Percentiles rank a stretch among this genome's conserved stretches.
These are phyloP conservation scores for Hirsutella minnesotensis DNA, from an alignment of 2,329 filamentous ascomycete genomes.

Conservation along the genomic window DNA sequence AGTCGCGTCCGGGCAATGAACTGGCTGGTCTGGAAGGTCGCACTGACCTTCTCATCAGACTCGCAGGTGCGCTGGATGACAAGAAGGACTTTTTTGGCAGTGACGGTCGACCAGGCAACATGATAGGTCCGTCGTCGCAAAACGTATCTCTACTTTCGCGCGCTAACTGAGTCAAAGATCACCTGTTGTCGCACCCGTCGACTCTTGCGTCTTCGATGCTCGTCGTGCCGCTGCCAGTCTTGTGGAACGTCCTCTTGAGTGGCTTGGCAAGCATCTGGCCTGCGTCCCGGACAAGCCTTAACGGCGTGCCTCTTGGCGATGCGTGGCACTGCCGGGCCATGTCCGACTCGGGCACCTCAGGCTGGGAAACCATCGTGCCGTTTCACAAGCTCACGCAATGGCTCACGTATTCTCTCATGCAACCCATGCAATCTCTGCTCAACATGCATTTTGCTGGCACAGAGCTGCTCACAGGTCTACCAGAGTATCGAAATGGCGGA, in stretches of 20 bases:
- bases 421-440: slow-evolving; percentile 73
- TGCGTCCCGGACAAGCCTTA: slow-evolving; percentile 69
- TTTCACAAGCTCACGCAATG: slow-evolving; percentile 95
- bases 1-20: slow-evolving; percentile 69
- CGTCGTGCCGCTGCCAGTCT: slow-evolving; percentile 72
- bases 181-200: slow-evolving; percentile 81
- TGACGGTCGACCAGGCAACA: slow-evolving; percentile 79
- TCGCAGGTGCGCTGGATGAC: slow-evolving; percentile 61
- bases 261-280: slow-evolving; percentile 86
- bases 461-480: slow-evolving; percentile 74
- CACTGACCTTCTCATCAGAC: slow-evolving; percentile 62
- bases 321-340: slow-evolving; percentile 86
- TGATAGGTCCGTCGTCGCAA: slow-evolving; percentile 56
- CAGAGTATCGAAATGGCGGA: slow-evolving; percentile 87
- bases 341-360: slow-evolving; percentile 43
- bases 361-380: slow-evolving; percentile 70
- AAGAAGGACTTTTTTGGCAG: slow-evolving; percentile 77
- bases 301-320: slow-evolving; percentile 79
- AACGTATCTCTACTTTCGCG: background rate
- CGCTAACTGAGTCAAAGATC: slow-evolving; percentile 46
- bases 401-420: slow-evolving; percentile 89
- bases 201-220: slow-evolving; percentile 83
- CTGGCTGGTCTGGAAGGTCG: slow-evolving; percentile 80
- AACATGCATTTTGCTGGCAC: slow-evolving; percentile 70
- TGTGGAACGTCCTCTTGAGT: slow-evolving; percentile 87